phyloP scores from a whole-genome alignment of 2,329 filamentous ascomycete species.

The Stemphylium vesicarium region DNA sequence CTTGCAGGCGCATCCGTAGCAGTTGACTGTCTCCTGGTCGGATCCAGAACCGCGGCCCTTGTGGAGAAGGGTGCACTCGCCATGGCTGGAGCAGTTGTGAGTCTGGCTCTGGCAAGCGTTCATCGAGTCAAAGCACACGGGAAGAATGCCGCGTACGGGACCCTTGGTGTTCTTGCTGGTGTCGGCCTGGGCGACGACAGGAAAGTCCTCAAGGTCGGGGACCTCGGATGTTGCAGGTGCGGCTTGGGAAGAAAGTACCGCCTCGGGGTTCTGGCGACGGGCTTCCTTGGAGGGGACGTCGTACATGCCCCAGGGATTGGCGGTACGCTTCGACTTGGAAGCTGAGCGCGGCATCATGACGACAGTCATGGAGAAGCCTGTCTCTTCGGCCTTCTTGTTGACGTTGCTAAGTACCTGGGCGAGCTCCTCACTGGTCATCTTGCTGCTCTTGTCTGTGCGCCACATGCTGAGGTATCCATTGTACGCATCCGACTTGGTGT shows the following conservation, averaged over 20 bases:
- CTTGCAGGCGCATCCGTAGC: conserved; percentile 81
- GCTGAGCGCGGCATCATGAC: conserved; percentile 46
- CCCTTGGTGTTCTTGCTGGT: conserved; percentile 23
- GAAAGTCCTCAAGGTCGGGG: conserved; percentile 39
- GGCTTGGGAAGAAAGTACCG: conserved; percentile 35
- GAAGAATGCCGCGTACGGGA: conserved; percentile 62
- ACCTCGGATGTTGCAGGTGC: conserved; percentile 37
- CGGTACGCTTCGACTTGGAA: conserved; percentile 39
- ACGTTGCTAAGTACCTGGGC: conserved; percentile 17
- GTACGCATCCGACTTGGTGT: conserved; percentile 28
- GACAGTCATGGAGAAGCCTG: conserved; percentile 42
- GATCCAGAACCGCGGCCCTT: conserved; percentile 44
- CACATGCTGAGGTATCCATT: conserved; percentile 41
- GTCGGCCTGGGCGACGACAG: conserved; percentile 29
- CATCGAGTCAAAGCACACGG: conserved; percentile 75
- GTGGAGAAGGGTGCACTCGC: conserved; percentile 74
- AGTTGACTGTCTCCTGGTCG: conserved; percentile 57
- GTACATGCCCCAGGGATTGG: conserved; percentile 47
- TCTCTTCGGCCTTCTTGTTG: conserved; percentile 17
- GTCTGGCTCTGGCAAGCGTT: conserved; percentile 74
- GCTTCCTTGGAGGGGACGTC: conserved; percentile 31
- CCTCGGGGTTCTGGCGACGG: conserved; percentile 41
- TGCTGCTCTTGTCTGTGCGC: conserved; percentile 31
- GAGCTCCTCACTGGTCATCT: conserved; percentile 20
- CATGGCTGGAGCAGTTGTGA: conserved; percentile 81